A percentile compares a stretch with the other conserved stretches of the same genome.
Evolutionary conservation across 805 yeast genomes (phyloP).

Genomic region (Lachancea thermotolerans): DNA sequence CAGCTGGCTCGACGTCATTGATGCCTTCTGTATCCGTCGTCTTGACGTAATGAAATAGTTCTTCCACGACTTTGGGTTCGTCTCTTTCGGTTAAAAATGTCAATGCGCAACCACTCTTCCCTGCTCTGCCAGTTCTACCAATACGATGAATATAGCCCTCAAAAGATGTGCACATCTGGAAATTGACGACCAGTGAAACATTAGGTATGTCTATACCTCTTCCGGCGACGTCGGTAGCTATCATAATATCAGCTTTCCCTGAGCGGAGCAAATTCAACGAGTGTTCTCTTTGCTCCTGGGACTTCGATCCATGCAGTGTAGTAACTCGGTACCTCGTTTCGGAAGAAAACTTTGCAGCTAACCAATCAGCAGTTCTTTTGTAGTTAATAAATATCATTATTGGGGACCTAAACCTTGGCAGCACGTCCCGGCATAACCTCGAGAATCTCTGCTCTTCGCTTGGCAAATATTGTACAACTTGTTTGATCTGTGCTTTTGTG

Average conservation of each 20-base stretch:
- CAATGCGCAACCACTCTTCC: conserved; percentile 65
- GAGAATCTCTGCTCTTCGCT: conserved; percentile 41
- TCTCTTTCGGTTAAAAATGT: conserved; percentile 64
- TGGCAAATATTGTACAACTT: conserved; percentile 50
- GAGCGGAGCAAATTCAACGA: conserved; percentile 55
- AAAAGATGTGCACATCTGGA: conserved; percentile 68
- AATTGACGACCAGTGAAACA: conserved; percentile 80
- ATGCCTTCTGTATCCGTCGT: conserved; percentile 24
- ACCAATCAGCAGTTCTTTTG: conserved; percentile 62
- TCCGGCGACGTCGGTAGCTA: conserved; percentile 95
- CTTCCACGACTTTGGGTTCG: conserved; percentile 41
- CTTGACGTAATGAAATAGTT: conserved; percentile 33
- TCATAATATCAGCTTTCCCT: conserved; percentile 53
- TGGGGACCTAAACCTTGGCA: conserved; percentile 40
- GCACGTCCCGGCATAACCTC: conserved; percentile 17
- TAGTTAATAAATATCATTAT: conserved; percentile 78
- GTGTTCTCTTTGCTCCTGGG: conserved; percentile 79
- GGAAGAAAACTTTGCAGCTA: conserved; percentile 45
- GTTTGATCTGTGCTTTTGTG: conserved; percentile 52
- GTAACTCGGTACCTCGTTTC: conserved; percentile 44
- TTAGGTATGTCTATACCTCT: conserved; percentile 91
- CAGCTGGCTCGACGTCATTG: conserved; percentile 14
- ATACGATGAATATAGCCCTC: conserved; percentile 89
- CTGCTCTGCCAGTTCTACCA: conserved; percentile 97
- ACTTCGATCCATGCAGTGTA: conserved; percentile 78